A percentile compares a stretch with the other conserved stretches of the same genome.
phyloP scores from a whole-genome alignment of 805 yeast genomes.

The Spathaspora girioi region DNA sequence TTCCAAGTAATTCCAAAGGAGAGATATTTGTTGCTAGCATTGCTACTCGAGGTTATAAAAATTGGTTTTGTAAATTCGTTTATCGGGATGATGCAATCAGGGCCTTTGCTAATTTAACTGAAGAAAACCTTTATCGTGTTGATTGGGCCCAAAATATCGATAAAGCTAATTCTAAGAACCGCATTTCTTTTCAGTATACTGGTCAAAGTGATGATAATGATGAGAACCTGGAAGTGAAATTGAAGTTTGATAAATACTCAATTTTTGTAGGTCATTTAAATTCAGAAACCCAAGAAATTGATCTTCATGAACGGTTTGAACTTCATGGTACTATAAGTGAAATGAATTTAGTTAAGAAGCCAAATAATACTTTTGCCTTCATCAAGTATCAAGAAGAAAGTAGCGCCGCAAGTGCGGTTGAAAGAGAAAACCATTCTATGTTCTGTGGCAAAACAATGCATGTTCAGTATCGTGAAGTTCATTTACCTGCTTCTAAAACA shows the following conservation, averaged over 20 bases:
- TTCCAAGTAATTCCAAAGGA: constrained; percentile 37
- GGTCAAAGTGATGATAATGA: constrained; percentile 4
- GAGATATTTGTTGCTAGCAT: constrained; percentile 11
- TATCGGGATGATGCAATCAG: constrained; percentile 85
- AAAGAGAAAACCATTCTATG: constrained; percentile 77
- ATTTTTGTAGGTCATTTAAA: constrained; percentile 78
- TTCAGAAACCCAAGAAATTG: constrained; percentile 49
- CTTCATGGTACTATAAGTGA: constrained; percentile 64
- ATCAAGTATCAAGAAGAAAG: constrained; percentile 59
- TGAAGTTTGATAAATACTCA: constrained; percentile 57
- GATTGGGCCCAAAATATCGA: constrained; percentile 89
- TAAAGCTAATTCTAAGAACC: constrained; percentile 9
- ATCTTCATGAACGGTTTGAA: constrained; percentile 55
- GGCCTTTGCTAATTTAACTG: constrained; percentile 69
- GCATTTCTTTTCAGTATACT: neutral
- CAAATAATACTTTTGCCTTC: constrained; percentile 63
- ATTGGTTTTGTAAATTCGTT: constrained; percentile 77
- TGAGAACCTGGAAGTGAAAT: constrained; percentile 2
- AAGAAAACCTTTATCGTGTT: constrained; percentile 49
- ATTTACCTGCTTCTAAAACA: constrained; percentile 7
- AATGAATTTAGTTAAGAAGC: constrained; percentile 50
- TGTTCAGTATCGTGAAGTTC: constrained; percentile 74
- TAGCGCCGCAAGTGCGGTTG: constrained; percentile 85
- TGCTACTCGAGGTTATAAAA: constrained; percentile 22
- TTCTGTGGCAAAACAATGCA: constrained; percentile 73